Base-by-base conservation (phyloP, 768 basidiomycete species). In the Suillus cothurnatus region DNA sequence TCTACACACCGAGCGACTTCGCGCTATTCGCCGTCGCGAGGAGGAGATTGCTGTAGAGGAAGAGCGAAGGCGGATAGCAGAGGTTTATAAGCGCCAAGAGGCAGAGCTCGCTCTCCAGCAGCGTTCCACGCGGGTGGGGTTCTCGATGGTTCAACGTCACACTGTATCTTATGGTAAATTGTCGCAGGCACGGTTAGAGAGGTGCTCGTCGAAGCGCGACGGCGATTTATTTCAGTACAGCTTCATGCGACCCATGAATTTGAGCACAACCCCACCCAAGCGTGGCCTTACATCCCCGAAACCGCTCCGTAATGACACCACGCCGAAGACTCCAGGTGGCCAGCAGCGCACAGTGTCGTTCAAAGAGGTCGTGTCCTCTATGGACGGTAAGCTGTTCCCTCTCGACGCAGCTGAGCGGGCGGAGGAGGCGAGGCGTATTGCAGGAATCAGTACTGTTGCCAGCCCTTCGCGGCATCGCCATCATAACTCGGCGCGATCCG, bases 301-400 rank as follows among this genome's bases (percentile, higher is more conserved):
- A 32, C 26, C 38, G 8, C 43, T 41, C 23, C 31, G 49, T 49
- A 71, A 69, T 61, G 68, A 66, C 52, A 8, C 34, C 21, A 31
- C 55, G 26, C 9, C 52, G 4, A 58, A 53, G 31, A 66, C 73
- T 0, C 28, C 73, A 28, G 68, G 63, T 4, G 66, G 60, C 43
- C 67, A 41, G 12, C 73, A 79, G 26, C 78, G 79, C 26, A 69
- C 80, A 8, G 82, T 89, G 14, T 73, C 84, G 1, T 89, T 89
- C 73, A 79, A 80, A 58, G 85, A 87, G 41, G 87, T 89, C 59
- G 74, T 86, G 52, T 72, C 72, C 53, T 82, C 83, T 71, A 88
- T 89, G 85, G 79, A 84, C 49, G 88, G 88, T 6, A 78, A 81
- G 6, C 77, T 89, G 23, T 89, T 89, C 68, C 85, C 83, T 2